A percentile compares a stretch with the other conserved stretches of the same genome.
These are phyloP conservation scores for Candida broadrunensis DNA, from an alignment of 805 yeast species.

Conservation along the genomic window DNA sequence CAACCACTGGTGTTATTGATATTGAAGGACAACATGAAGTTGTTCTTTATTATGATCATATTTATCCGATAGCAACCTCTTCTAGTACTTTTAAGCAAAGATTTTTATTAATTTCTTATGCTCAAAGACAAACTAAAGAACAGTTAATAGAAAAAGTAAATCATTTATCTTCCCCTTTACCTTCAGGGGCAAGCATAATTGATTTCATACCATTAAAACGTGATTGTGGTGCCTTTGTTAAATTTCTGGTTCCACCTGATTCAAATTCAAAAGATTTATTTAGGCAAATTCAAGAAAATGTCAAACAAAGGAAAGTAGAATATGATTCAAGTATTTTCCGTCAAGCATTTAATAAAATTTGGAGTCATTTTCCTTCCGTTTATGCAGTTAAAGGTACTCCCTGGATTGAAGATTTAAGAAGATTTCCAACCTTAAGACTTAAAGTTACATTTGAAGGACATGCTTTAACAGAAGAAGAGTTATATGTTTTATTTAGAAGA, in stretches of 20 bases:
- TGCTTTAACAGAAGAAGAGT: constrained; percentile 71
- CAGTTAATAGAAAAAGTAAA: constrained; percentile 16
- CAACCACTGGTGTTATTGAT: constrained; percentile 41
- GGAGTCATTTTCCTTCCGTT: constrained; percentile 43
- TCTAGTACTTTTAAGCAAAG: constrained; percentile 13
- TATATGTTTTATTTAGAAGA: constrained; percentile 78
- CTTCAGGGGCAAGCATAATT: constrained; percentile 39
- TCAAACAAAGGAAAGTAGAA: constrained; percentile 18
- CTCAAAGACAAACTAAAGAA: constrained; percentile 10
- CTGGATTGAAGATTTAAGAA: constrained; percentile 90
- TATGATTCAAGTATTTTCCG: constrained; percentile 7
- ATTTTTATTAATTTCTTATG: background rate
- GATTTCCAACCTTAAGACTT: constrained; percentile 65
- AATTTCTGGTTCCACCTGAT: constrained; percentile 58
- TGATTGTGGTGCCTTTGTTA: constrained; percentile 94
- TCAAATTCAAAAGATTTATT: constrained; percentile 52
- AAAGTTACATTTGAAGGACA: constrained; percentile 75
- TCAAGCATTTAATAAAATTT: constrained; percentile 8
- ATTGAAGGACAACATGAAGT: constrained; percentile 25
- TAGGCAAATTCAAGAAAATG: constrained; percentile 46
- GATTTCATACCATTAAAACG: constrained; percentile 68
- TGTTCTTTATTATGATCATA: constrained; percentile 34
- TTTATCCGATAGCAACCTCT: constrained; percentile 30
- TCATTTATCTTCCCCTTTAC: constrained; percentile 23
- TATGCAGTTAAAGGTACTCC: constrained; percentile 87